Base-by-base conservation (phyloP, 306 rosid genomes). In the Fragaria iinumae region DNA sequence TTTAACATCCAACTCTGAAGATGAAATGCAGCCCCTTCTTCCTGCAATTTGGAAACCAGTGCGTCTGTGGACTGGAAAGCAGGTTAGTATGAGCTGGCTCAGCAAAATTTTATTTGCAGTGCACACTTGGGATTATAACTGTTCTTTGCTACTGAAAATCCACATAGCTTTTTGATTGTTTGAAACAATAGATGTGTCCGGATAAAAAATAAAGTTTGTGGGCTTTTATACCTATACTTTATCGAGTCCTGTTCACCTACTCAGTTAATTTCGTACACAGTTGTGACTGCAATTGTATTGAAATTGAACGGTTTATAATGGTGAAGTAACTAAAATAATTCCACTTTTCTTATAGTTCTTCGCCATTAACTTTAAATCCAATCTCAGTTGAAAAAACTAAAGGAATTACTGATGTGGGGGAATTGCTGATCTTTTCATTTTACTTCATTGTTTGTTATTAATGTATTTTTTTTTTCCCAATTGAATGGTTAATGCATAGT, bases 11-110 rank as follows among this genome's bases (percentile, higher is more conserved):
- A 88, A 81, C 67, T 87, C 88, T 3, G 96, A 88, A 82, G 80
- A 75, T 82, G 90, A 90, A 74, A 76, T 90, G 88, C 77, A 80
- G 49, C 80, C 88, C 72, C 84, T 89, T 88, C 89, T 86, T 79
- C 98, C 98, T 1, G 97, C 97, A 45, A 85, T 95, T 82, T 90
- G 93, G 92, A 92, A 89, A 85, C 98, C 98, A 8, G 89, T 82
- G 84, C 97, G 89, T 56, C 83, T 92, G 64, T 95, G 98, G 98
- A 92, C 97, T 1, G 97, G 98, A 79, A 95, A 95, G 82, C 97
- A 95, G 97, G 98, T 95, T 79, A 47, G 21, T 63, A 50, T 70
- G 65, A 56, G 57, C 52, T 59, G 53, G 55, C 18, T 60, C 64
- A 18, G 21, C 18, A 47, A 12, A 25, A 32, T 6, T 53, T 62